Evolutionary conservation across 2,329 filamentous ascomycete genomes (phyloP).

Genomic region (Purpureocillium lavendulum): DNA sequence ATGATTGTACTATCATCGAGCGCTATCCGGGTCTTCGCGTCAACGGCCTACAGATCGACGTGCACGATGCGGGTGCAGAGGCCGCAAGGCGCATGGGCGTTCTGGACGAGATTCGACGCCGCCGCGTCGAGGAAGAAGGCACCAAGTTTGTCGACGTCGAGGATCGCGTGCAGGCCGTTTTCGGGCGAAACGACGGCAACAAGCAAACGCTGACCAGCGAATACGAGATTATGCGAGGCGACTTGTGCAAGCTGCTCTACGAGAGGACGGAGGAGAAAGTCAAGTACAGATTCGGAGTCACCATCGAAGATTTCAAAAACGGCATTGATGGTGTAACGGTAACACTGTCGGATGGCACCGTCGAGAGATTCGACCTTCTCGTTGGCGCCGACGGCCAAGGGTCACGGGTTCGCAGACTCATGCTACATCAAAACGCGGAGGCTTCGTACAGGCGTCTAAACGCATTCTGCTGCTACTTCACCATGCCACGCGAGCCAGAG

Average conservation of each 20-base stretch:
- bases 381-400: slow-evolving; percentile 44
- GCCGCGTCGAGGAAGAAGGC: slow-evolving; percentile 38
- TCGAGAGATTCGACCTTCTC: slow-evolving; percentile 38
- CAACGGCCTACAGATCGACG: slow-evolving; percentile 36
- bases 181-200: slow-evolving; percentile 30
- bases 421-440: slow-evolving; percentile 18
- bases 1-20: slow-evolving; percentile 35
- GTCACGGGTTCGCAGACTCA: slow-evolving; percentile 6
- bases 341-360: slow-evolving; percentile 34
- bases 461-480: slow-evolving; percentile 29
- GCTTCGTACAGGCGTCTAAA: slow-evolving; percentile 14
- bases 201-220: slow-evolving; percentile 41
- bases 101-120: slow-evolving; percentile 22
- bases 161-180: slow-evolving; percentile 29
- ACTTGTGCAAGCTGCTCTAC: slow-evolving; percentile 42
- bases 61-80: slow-evolving; percentile 31
- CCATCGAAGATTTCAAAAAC: slow-evolving; percentile 19
- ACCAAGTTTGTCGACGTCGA: slow-evolving; percentile 33
- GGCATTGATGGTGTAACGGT: slow-evolving; percentile 20
- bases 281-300: slow-evolving; percentile 20
- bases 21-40: slow-evolving; percentile 25
- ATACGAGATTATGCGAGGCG: slow-evolving; percentile 52
- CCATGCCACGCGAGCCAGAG: slow-evolving; percentile 18
- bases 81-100: slow-evolving; percentile 31
- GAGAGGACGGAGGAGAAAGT: slow-evolving; percentile 22